Conservation (phyloP, 306 rosid genomes). For the Casuarina glauca region DNA sequence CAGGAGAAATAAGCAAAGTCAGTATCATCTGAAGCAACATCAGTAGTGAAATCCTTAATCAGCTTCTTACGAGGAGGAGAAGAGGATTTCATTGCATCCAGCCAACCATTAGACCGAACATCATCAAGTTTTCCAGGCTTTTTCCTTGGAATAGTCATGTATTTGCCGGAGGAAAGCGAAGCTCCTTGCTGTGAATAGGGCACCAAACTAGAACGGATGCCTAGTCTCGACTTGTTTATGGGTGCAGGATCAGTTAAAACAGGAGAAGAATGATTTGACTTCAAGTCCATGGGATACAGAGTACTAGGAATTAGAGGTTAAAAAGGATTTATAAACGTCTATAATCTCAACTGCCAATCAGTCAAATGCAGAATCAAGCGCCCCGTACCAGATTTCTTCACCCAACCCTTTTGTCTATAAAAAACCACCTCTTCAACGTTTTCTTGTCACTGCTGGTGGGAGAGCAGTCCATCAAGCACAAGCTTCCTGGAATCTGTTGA, state of each 20-base stretch:
- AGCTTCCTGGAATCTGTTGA: conserved; percentile 51
- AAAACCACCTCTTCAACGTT: conserved; percentile 90
- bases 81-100: conserved; percentile 94
- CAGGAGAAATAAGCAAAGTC: conserved; percentile 59
- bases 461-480: conserved; percentile 74
- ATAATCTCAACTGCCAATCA: conserved; percentile 8
- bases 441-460: conserved; percentile 72
- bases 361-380: conserved; percentile 22
- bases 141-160: conserved; percentile 57
- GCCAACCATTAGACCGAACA: conserved; percentile 84
- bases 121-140: conserved; percentile 65
- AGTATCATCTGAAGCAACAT: conserved; percentile 55
- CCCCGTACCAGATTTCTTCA: conserved; percentile 27
- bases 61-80: conserved; percentile 86
- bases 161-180: conserved; percentile 51
- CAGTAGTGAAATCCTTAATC: conserved; percentile 44
- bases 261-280: conserved; percentile 60
- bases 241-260: conserved; percentile 74
- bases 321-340: neutral
- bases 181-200: conserved; percentile 64
- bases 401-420: conserved; percentile 90
- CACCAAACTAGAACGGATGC: conserved; percentile 55
- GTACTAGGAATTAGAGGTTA: conserved; percentile 9
- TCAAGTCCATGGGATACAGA: conserved; percentile 66
- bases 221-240: conserved; percentile 72